A percentile compares a stretch with the other conserved stretches of the same genome.
Conservation (phyloP, 495 filamentous ascomycete species). For the Aspergillus diversus region DNA sequence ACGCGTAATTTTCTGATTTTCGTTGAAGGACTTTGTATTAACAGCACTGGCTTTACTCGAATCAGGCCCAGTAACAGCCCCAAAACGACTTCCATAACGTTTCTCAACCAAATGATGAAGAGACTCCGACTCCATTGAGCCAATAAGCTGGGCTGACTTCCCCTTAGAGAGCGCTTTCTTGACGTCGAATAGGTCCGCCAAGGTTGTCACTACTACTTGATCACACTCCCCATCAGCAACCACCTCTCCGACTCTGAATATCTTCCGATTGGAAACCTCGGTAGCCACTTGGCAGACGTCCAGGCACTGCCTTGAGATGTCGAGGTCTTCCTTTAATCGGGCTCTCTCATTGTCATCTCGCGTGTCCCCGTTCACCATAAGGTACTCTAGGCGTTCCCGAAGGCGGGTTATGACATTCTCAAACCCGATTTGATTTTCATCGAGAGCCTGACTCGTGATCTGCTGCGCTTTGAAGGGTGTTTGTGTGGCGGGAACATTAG, state of each 20-base stretch:
- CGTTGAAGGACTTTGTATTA: background rate
- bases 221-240: slow-evolving; percentile 38
- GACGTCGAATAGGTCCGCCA: slow-evolving; percentile 40
- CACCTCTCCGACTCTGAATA: slow-evolving; percentile 34
- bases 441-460: slow-evolving; percentile 16
- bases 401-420: slow-evolving; percentile 29
- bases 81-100: slow-evolving; percentile 38
- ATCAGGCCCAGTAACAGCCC: slow-evolving; percentile 8
- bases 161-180: slow-evolving; percentile 30
- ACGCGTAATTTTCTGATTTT: background rate
- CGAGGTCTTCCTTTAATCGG: slow-evolving; percentile 34
- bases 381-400: slow-evolving; percentile 28
- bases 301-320: slow-evolving; percentile 34
- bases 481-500: background rate
- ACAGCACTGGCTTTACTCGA: background rate
- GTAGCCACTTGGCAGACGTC: slow-evolving; percentile 38
- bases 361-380: slow-evolving; percentile 25
- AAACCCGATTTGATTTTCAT: slow-evolving; percentile 32
- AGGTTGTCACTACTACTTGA: slow-evolving; percentile 40
- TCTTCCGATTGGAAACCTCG: slow-evolving; percentile 35
- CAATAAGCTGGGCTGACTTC: slow-evolving; percentile 35
- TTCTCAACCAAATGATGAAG: slow-evolving; percentile 32
- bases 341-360: slow-evolving; percentile 26
- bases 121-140: slow-evolving; percentile 31
- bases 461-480: slow-evolving; percentile 17